Evolutionary conservation across 2,329 filamentous ascomycete species (phyloP).

Genomic region (Nigrograna mackinnonii): DNA sequence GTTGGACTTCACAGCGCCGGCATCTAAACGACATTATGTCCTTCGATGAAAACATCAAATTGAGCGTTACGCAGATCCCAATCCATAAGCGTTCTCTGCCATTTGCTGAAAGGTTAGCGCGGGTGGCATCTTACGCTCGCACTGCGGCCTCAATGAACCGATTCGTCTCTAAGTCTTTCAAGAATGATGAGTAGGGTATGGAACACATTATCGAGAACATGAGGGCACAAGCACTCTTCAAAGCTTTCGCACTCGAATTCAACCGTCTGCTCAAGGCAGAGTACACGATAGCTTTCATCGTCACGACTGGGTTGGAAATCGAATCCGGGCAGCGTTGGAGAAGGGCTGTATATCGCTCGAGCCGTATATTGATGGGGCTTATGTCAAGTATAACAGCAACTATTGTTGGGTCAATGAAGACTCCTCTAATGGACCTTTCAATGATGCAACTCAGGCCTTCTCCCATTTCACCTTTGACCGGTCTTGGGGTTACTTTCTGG

Average conservation of each 20-base stretch:
- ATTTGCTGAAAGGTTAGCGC: slow-evolving; percentile 38
- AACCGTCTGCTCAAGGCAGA: slow-evolving; percentile 30
- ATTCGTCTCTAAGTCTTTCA: slow-evolving; percentile 43
- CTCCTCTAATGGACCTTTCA: slow-evolving; percentile 17
- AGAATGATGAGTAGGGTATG: background rate
- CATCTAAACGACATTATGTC: slow-evolving; percentile 44
- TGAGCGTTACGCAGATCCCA: slow-evolving; percentile 37
- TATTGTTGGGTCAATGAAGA: slow-evolving; percentile 34
- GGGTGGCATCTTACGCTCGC: slow-evolving; percentile 41
- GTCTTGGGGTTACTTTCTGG: slow-evolving; percentile 40
- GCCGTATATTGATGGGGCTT: slow-evolving; percentile 39
- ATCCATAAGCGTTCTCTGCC: slow-evolving; percentile 34
- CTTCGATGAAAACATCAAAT: slow-evolving; percentile 38
- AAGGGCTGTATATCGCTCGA: slow-evolving; percentile 37
- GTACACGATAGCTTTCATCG: slow-evolving; percentile 38
- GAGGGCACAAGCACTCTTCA: slow-evolving; percentile 2
- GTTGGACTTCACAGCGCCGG: slow-evolving; percentile 21
- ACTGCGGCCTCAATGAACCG: slow-evolving; percentile 24
- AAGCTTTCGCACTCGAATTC: slow-evolving; percentile 45
- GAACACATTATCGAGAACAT: slow-evolving; percentile 3
- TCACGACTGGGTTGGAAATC: slow-evolving; percentile 34
- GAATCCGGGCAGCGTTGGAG: slow-evolving; percentile 3
- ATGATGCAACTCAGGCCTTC: slow-evolving; percentile 43
- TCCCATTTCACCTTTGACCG: slow-evolving; percentile 50
- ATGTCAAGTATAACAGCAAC: slow-evolving; percentile 48